Evolutionary conservation across 2,329 filamentous ascomycete genomes (phyloP).

Genomic region (Kalaharituber pfeilii): DNA sequence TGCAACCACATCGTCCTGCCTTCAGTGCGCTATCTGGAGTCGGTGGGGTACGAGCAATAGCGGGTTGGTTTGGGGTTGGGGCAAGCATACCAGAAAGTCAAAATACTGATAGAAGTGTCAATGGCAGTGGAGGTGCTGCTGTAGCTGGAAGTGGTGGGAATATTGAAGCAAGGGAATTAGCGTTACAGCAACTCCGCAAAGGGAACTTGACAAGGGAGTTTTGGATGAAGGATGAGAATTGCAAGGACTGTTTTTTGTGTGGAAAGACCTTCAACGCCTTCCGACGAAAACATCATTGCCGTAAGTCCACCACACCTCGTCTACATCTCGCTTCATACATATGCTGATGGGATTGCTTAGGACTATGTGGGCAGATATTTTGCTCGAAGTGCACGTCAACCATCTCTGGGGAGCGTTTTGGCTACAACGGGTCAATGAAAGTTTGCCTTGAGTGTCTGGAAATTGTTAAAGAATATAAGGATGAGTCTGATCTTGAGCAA

Average conservation of each 20-base stretch:
- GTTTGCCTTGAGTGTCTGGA: slow-evolving; percentile 86
- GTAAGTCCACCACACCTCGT: slow-evolving; percentile 32
- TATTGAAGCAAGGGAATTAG: not conserved
- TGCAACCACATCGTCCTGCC: not conserved
- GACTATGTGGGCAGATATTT: slow-evolving; percentile 87
- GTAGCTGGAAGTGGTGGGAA: not conserved
- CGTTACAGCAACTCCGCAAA: not conserved
- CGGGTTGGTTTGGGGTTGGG: not conserved
- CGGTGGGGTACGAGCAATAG: not conserved
- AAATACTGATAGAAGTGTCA: not conserved
- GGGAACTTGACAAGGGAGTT: not conserved
- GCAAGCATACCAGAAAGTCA: not conserved
- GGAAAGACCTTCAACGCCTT: slow-evolving; percentile 52
- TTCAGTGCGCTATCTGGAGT: not conserved
- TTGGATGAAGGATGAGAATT: slow-evolving; percentile 1
- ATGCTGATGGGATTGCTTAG: slow-evolving; percentile 15
- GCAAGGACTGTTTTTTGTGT: not conserved
- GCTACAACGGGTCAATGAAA: slow-evolving; percentile 63
- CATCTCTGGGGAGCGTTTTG: slow-evolving; percentile 76
- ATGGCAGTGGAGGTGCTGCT: not conserved
- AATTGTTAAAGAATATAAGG: slow-evolving; percentile 78
- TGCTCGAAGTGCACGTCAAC: slow-evolving; percentile 88
- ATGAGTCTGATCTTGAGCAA: slow-evolving; percentile 61
- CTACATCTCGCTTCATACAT: not conserved
- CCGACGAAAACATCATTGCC: slow-evolving; percentile 87